A percentile compares a stretch with the other conserved stretches of the same genome.
Conservation (phyloP, 805 yeast species). For the Metschnikowia cerradonensis region DNA sequence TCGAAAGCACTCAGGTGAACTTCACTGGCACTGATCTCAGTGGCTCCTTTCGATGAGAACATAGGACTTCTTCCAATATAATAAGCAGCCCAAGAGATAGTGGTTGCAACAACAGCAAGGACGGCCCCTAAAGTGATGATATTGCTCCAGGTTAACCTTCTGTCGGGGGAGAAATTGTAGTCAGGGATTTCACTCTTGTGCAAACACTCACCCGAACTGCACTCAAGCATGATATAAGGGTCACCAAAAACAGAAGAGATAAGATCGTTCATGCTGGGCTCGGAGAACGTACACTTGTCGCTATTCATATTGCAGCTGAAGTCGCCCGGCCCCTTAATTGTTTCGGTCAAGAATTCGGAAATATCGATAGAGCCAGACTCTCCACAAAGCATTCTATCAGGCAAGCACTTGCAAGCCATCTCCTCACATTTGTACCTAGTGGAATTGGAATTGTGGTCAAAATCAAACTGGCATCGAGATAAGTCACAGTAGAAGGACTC, state of each 20-base stretch:
- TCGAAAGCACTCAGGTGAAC: conserved; percentile 36
- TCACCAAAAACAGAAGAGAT: conserved; percentile 94
- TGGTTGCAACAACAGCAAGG: conserved; percentile 39
- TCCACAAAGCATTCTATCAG: conserved; percentile 92
- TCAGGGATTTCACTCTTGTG: conserved; percentile 94
- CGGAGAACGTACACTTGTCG: conserved; percentile 73
- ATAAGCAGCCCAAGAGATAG: conserved; percentile 40
- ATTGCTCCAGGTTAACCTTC: conserved; percentile 42
- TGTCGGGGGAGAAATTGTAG: conserved; percentile 61
- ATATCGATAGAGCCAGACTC: conserved; percentile 91
- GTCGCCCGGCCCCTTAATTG: conserved; percentile 91
- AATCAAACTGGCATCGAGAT: conserved; percentile 63
- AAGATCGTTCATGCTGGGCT: conserved; percentile 93
- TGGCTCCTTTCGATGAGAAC: conserved; percentile 35
- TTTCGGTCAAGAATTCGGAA: conserved; percentile 84
- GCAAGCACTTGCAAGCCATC: conserved; percentile 84
- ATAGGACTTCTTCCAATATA: conserved; percentile 60
- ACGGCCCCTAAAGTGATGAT: conserved; percentile 44
- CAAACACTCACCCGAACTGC: conserved; percentile 86
- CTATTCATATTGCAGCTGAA: conserved; percentile 70
- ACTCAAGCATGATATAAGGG: conserved; percentile 73
- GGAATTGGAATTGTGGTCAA: conserved; percentile 56
- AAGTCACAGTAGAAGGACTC: conserved; percentile 92
- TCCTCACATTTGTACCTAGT: conserved; percentile 76
- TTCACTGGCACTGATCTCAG: conserved; percentile 20